These are phyloP conservation scores for Pleochaeta shiraiana DNA, from an alignment of 2,329 filamentous ascomycete species.

Conservation along the genomic window DNA sequence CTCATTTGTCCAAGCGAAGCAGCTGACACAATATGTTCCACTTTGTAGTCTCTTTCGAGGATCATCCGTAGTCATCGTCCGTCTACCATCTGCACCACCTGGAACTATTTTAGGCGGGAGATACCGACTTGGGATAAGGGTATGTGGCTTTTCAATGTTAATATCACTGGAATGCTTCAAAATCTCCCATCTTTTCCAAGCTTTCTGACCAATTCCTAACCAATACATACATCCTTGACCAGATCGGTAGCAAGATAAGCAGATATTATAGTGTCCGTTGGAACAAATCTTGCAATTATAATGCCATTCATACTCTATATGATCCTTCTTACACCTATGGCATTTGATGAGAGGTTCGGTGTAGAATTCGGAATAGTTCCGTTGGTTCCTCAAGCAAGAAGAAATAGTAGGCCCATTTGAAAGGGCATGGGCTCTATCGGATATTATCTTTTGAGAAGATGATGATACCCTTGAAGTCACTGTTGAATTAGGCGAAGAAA, in stretches of 20 bases:
- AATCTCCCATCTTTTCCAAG: conserved; percentile 43
- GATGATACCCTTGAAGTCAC: conserved; percentile 11
- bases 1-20: conserved; percentile 49
- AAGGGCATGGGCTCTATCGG: conserved; percentile 15
- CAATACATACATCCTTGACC: conserved; percentile 65
- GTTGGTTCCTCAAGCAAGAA: conserved; percentile 15
- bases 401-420: conserved; percentile 15
- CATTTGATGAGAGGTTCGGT: conserved; percentile 55
- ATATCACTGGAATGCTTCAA: conserved; percentile 18
- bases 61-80: conserved; percentile 41
- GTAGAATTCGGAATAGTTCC: conserved; percentile 25
- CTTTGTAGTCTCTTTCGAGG: conserved; percentile 46
- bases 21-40: conserved; percentile 69
- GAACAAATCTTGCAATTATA: conserved; percentile 59
- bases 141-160: conserved; percentile 27
- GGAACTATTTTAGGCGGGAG: conserved; percentile 25
- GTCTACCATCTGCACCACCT: conserved; percentile 31
- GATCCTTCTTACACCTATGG: conserved; percentile 40
- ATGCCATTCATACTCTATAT: conserved; percentile 72
- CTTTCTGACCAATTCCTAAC: conserved; percentile 67
- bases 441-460: conserved; percentile 13
- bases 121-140: conserved; percentile 35
- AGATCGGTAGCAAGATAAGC: conserved; percentile 54
- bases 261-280: conserved; percentile 55
- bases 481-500: conserved; percentile 8